Evolutionary conservation across 2,329 filamentous ascomycete species (phyloP), one percentile per base, ranked within the genome.

Genomic region (Penicillium olsonii): DNA sequence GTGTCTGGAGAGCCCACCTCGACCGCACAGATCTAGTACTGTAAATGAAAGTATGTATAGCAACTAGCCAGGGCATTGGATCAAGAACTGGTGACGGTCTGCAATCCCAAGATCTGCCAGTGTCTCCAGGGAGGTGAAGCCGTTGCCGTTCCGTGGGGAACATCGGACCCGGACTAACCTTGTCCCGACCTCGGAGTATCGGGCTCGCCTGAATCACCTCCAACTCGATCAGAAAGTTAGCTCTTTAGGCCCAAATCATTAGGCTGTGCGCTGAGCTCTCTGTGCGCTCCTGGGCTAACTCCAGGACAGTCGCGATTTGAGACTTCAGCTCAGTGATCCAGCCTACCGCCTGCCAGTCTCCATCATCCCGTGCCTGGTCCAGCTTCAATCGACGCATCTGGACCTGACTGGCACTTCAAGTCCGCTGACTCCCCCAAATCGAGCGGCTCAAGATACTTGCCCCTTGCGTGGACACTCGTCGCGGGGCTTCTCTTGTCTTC

Each of bases 401-500:
- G 11, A 19, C 17, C 29, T 15, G 14, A 2, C 35, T 24, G 29
- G 14, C 27, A 40, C 20, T 22, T 17, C 10, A 45, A 39, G 14
- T n/a, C n/a, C 12, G 26, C 14, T 14, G 29, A 18, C 27, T 2
- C 40, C 14, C 19, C 20, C 35, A 20, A 22, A 8, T 15, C 26
- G 10, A 27, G 9, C 20, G 14, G 20, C n/a, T 19, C 20, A 22
- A 20, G 27, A 35, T 35, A 45, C 41, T 40, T 17, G 14, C 42
- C 27, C 14, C 20, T 18, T 29, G n/a, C 37, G 15, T 40, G 9
- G 27, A 40, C 29, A 49, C 24, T 24, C 6, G 37, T 52, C 45
- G 41, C 52, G 44, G 45, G 45, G 35, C 49, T 29, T 48, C 48
- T 42, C 33, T 43, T 48, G 40, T 42, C 39, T 15, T 52, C 37